Conservation (phyloP, 2,329 filamentous ascomycete species). For the Penicillium freii region DNA sequence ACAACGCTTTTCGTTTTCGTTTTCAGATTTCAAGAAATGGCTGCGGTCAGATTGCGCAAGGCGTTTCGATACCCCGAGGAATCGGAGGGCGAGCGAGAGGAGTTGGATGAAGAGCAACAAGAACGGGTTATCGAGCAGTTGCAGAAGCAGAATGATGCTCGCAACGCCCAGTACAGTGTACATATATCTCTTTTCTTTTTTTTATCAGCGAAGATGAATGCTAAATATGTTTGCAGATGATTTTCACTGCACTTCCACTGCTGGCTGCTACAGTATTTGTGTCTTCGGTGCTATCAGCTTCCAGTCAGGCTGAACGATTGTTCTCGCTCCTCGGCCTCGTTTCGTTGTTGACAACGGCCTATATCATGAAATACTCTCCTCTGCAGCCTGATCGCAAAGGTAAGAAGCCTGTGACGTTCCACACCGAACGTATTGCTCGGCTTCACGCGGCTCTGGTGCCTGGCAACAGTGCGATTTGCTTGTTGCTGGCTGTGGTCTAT, state of each 20-base stretch:
- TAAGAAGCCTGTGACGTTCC: constrained; percentile 26
- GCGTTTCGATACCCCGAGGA: constrained; percentile 74
- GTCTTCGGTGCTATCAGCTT: constrained; percentile 30
- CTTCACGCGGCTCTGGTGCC: constrained; percentile 27
- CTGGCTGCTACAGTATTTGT: constrained; percentile 33
- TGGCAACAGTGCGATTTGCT: constrained; percentile 31
- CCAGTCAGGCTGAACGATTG: constrained; percentile 22
- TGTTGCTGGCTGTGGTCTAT: constrained; percentile 31
- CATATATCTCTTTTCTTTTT: constrained; percentile 5
- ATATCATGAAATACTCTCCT: constrained; percentile 36
- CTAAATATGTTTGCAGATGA: constrained; percentile 20
- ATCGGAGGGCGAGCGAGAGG: constrained; percentile 56
- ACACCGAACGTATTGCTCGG: constrained; percentile 19
- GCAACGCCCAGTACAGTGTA: constrained; percentile 45
- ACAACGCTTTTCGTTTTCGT: constrained; percentile 1
- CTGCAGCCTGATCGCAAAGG: constrained; percentile 30
- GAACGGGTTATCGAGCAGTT: constrained; percentile 42
- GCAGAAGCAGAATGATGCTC: constrained; percentile 36
- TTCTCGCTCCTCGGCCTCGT: constrained; percentile 33
- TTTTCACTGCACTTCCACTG: constrained; percentile 41
- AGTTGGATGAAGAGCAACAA: constrained; percentile 69
- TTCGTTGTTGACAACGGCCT: constrained; percentile 41
- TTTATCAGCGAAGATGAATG: neutral
- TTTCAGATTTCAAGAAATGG: constrained; percentile 31
- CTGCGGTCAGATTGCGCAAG: constrained; percentile 65